Evolutionary conservation across 345 rosid genomes (phyloP), one percentile per base, ranked within the genome.

Genomic region (Mangifera indica): DNA sequence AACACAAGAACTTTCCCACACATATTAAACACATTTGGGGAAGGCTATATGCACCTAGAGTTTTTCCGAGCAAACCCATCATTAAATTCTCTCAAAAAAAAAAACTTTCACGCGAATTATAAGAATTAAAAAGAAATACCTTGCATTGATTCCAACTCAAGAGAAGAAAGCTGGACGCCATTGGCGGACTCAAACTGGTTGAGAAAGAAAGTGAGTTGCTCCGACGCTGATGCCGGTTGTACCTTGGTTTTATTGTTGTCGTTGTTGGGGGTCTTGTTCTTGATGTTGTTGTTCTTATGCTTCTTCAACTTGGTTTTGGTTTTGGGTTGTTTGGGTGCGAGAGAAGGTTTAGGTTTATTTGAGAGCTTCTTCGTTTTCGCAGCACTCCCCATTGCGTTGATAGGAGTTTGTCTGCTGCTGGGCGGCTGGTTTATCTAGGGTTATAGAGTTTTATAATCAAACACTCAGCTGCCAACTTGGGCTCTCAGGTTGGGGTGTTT

Each of bases 131-230:
- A 58, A 61, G 49, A 9, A 54, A 9, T 46, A 90, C 93, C 96
- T 76, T 74, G 81, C 34, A 88, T 79, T 32, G 92, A 79, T 70
- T 92, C 91, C 34, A 87, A 83, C 86, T 90, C 96, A 58, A 90
- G 83, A 57, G 91, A 82, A 64, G 93, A 90, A 9, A 90, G 87
- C 26, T 75, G 71, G 14, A 92, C 67, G 55, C 74, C 85, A 79
- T 80, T 85, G 80, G 88, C 87, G 17, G 93, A 88, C 62, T 88
- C 84, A 58, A 87, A 84, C 51, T 82, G 79, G 42, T 71, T 74
- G 2, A 90, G 45, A 60, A 92, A 88, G 79, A 75, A 90, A 32
- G 37, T 69, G 14, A 84, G 92, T 77, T 85, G 91, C 70, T 78
- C 85, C 42, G 87, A 75, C 9, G 85, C 76, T 5, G 90, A 64